phyloP scores from a whole-genome alignment of 257 asterid genomes.

The Hygrophila difformis region DNA sequence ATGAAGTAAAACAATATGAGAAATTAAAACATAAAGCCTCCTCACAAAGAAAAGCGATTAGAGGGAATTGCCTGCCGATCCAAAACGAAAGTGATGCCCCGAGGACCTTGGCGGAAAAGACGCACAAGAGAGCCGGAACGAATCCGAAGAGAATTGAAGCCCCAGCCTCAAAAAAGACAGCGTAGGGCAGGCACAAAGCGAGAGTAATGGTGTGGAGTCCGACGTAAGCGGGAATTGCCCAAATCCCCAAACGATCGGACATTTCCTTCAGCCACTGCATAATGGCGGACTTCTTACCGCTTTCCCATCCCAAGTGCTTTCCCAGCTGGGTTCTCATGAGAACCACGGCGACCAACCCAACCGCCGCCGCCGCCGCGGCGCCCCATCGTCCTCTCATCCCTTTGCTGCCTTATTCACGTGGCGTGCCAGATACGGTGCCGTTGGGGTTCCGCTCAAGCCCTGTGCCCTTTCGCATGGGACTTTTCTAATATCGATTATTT shows the following conservation, averaged over 20 bases:
- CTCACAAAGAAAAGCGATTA: too few relatives aligned
- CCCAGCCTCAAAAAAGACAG: slow-evolving; percentile 95
- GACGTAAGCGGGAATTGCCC: slow-evolving; percentile 90
- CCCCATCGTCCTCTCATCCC: slow-evolving; percentile 25
- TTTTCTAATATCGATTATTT: too few relatives aligned
- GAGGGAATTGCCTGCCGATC: slow-evolving; percentile 65
- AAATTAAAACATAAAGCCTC: too few relatives aligned
- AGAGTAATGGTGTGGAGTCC: slow-evolving; percentile 74
- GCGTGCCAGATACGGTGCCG: too few relatives aligned
- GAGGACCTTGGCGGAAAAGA: slow-evolving; percentile 81
- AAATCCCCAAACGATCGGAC: slow-evolving; percentile 67
- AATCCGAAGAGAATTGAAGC: slow-evolving; percentile 92
- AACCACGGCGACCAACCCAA: slow-evolving; percentile 21
- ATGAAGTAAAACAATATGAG: too few relatives aligned
- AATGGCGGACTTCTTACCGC: slow-evolving; percentile 24
- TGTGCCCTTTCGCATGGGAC: too few relatives aligned
- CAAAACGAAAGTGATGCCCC: slow-evolving; percentile 95
- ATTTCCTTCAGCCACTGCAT: slow-evolving; percentile 40
- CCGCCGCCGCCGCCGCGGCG: slow-evolving; percentile 31
- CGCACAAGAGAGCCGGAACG: slow-evolving; percentile 74
- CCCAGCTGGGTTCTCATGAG: neutral
- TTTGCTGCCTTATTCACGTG: too few relatives aligned
- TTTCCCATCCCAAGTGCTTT: slow-evolving; percentile 20
- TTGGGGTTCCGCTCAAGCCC: too few relatives aligned
- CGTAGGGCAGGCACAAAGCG: slow-evolving; percentile 85